Base-by-base conservation (phyloP, 208 protist genomes). In the Zelonia costaricensis region DNA sequence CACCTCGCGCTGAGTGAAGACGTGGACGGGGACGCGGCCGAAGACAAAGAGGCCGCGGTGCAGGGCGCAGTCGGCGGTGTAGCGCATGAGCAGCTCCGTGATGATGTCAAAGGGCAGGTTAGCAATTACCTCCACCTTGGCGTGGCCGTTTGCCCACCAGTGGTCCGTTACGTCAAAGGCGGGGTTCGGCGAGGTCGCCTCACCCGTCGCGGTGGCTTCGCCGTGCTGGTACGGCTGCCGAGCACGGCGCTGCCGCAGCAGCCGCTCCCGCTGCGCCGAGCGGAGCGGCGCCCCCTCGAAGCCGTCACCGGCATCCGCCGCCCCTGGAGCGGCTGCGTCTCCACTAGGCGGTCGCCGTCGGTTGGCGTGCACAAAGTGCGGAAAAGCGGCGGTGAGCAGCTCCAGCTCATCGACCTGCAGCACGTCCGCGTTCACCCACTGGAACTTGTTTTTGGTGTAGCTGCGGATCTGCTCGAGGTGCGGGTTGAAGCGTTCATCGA, bases 1-100 rank as follows among this genome's bases (percentile, higher is more conserved):
- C 3, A 97, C 71, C 58, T 95, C 88, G 58, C 86, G 82, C 56
- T 97, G 90, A 18, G 86, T 87, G 61, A 97, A 94, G 42, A 97
- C 61, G 64, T 94, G 83, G 18, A 97, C 35, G 4, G 85, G 86
- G 27, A 96, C 89, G 15, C 86, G 84, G 13, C 90, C 88, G 64
- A 95, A 94, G 13, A 66, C 40, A 60, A 92, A 96, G 35, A 96
- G 39, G 43, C 84, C 84, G 44, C 63, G 53, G 38, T 74, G 76
- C 20, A 71, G 71, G 55, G 78, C 86, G 61, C 85, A 91, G 69
- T 96, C 91, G 7, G 82, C 76, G 28, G 76, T 74, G 72, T 94
- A 96, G 10, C 91, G 91, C 69, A 93, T 80, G 23, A 96, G 59
- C n/a, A 94, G 69, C 61, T 94, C 82, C 0, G 82, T 78, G 28